Evolutionary conservation across 2,329 filamentous ascomycete genomes (phyloP).

Genomic region (Phaeosphaeriaceae sp.): DNA sequence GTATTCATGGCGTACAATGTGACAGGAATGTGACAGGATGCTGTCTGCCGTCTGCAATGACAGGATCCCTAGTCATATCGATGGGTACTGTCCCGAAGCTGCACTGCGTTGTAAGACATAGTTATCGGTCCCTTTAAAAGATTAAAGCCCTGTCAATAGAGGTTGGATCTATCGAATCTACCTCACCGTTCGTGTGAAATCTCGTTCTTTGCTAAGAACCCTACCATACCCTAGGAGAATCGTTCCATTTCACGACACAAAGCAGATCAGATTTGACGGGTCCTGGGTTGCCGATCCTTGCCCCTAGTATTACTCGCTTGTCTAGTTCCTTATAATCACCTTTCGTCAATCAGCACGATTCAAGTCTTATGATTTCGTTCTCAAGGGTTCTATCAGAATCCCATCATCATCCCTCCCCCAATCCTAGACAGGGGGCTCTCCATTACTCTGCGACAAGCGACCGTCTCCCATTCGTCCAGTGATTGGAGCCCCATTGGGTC

Average conservation of each 20-base stretch:
- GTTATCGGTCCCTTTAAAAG: slow-evolving; percentile 5
- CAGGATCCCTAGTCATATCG: slow-evolving; percentile 3
- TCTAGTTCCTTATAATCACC: not conserved
- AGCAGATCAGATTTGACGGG: not conserved
- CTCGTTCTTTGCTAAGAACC: slow-evolving; percentile 9
- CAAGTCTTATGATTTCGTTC: not conserved
- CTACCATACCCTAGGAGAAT: slow-evolving; percentile 4
- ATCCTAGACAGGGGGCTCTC: not conserved
- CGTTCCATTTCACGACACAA: not conserved
- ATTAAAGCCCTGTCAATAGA: slow-evolving; percentile 20
- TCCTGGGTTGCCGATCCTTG: slow-evolving; percentile 3
- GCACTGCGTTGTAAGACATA: not conserved
- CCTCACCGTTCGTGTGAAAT: slow-evolving; percentile 5
- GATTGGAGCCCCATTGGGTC: slow-evolving; percentile 1
- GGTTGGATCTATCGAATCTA: slow-evolving; percentile 14
- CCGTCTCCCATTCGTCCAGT: slow-evolving; percentile 3
- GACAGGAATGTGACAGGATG: slow-evolving; percentile 7
- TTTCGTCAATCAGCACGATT: not conserved
- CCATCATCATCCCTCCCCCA: too few relatives aligned
- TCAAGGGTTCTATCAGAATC: too few relatives aligned
- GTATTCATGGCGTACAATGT: not conserved
- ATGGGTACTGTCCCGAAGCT: slow-evolving; percentile 3
- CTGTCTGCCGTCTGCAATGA: slow-evolving; percentile 4
- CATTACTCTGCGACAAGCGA: not conserved
- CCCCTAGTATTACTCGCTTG: not conserved